These are phyloP conservation scores for Metschnikowia anglica DNA, from an alignment of 805 yeast genomes.

Conservation along the genomic window DNA sequence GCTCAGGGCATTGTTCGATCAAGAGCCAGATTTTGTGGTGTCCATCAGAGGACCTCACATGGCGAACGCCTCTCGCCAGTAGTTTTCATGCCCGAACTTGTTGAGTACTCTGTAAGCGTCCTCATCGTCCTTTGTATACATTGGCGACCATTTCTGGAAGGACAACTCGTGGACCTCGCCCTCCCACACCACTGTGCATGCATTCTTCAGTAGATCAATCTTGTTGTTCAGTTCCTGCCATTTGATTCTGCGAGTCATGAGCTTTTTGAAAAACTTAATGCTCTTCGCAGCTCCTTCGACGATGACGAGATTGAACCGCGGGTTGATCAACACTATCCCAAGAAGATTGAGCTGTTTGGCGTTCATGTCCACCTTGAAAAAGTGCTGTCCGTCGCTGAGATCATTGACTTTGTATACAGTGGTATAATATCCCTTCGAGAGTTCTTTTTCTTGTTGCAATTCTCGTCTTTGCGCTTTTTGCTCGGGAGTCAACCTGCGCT, in stretches of 20 bases:
- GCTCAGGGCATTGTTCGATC: too few species aligned
- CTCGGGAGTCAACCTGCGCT: conserved; percentile 60
- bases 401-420: conserved; percentile 58
- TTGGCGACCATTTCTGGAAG: conserved; percentile 71
- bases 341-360: conserved; percentile 68
- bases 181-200: conserved; percentile 62
- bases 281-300: conserved; percentile 73
- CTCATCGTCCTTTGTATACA: conserved; percentile 49
- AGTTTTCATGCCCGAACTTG: conserved; percentile 55
- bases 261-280: conserved; percentile 59
- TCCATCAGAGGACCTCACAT: neutral
- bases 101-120: conserved; percentile 50
- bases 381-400: conserved; percentile 62
- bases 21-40: too few species aligned
- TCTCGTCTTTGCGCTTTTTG: conserved; percentile 51
- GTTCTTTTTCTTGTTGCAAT: conserved; percentile 47
- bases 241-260: conserved; percentile 59
- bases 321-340: conserved; percentile 58
- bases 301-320: conserved; percentile 55
- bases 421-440: conserved; percentile 50
- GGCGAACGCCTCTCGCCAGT: conserved; percentile 44
- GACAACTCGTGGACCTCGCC: conserved; percentile 56
- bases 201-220: conserved; percentile 42
- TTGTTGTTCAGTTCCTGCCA: conserved; percentile 54
- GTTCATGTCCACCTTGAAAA: conserved; percentile 73